Evolutionary conservation across 768 basidiomycete species (phyloP).

Genomic region (Lentinula edodes): DNA sequence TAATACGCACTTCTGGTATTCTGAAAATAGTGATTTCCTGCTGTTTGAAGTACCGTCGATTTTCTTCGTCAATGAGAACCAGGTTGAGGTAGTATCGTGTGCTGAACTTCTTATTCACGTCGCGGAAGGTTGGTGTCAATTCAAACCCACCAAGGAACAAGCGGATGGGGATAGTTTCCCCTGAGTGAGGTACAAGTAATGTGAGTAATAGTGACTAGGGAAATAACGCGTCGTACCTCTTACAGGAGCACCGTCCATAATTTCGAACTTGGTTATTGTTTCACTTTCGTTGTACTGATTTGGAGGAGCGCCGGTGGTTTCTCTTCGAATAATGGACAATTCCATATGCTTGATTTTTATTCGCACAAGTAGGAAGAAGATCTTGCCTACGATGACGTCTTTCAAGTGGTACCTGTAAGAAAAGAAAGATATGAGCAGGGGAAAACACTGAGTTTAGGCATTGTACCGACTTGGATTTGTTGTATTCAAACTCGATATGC

Average conservation of each 20-base stretch:
- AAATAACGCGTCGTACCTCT: constrained; percentile 50
- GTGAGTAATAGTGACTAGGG: not conserved
- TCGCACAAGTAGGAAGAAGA: constrained; percentile 96
- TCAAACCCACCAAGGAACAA: constrained; percentile 98
- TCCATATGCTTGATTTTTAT: constrained; percentile 99
- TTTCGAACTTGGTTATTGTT: constrained; percentile 99
- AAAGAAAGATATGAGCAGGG: not conserved
- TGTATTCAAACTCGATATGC: constrained; percentile 99
- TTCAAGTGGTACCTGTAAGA: constrained; percentile 89
- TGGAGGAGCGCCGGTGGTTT: constrained; percentile 96
- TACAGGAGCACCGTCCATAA: constrained; percentile 99
- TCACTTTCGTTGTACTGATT: constrained; percentile 99
- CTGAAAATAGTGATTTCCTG: constrained; percentile 92
- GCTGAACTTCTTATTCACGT: constrained; percentile 99
- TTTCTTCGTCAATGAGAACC: constrained; percentile 97
- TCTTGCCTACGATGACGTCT: constrained; percentile 99
- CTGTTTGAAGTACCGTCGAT: constrained; percentile 96
- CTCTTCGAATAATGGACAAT: constrained; percentile 92
- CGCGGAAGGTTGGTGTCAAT: constrained; percentile 96
- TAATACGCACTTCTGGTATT: constrained; percentile 66
- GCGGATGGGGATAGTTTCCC: constrained; percentile 97
- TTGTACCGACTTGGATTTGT: constrained; percentile 88
- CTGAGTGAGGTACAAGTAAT: constrained; percentile 30
- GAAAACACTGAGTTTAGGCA: not conserved
- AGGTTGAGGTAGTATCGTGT: constrained; percentile 96